phyloP scores from a whole-genome alignment of 108 stramenopile genomes.

The Pseudonitzschia pungens region DNA sequence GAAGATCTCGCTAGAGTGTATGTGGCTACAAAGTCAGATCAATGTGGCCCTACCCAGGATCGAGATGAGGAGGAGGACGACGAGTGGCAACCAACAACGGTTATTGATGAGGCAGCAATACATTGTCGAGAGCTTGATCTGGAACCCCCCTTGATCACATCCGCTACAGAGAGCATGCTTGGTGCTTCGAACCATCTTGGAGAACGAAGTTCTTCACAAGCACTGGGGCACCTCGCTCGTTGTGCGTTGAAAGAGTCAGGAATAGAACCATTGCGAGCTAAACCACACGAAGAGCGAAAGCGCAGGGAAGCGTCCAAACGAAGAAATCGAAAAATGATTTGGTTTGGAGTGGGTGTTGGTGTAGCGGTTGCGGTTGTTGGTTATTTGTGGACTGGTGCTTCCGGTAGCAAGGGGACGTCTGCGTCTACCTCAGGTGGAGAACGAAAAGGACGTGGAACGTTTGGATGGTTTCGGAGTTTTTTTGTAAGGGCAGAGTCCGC shows the following conservation, averaged over 20 bases:
- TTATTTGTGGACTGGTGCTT: slow-evolving; percentile 32
- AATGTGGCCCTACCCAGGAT: slow-evolving; percentile 18
- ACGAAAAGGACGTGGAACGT: background rate
- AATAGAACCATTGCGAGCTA: slow-evolving; percentile 42
- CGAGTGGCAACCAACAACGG: slow-evolving; percentile 21
- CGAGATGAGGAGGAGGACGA: slow-evolving; percentile 25
- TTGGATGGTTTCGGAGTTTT: slow-evolving; percentile 20
- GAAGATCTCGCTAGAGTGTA: slow-evolving; percentile 69
- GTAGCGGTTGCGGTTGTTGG: slow-evolving; percentile 68
- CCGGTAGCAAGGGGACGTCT: slow-evolving; percentile 12
- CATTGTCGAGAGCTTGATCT: slow-evolving; percentile 67
- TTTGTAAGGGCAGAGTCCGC: slow-evolving; percentile 12
- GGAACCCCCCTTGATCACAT: slow-evolving; percentile 60
- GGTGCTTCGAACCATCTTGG: slow-evolving; percentile 21
- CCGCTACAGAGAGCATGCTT: slow-evolving; percentile 38
- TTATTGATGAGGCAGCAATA: slow-evolving; percentile 40
- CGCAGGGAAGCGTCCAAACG: slow-evolving; percentile 49
- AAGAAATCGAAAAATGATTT: slow-evolving; percentile 55
- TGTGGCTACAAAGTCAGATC: slow-evolving; percentile 53
- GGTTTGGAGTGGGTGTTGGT: slow-evolving; percentile 71
- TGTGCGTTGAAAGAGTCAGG: slow-evolving; percentile 43
- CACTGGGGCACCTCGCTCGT: slow-evolving; percentile 53
- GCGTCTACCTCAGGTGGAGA: slow-evolving; percentile 15
- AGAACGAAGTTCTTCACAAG: slow-evolving; percentile 27
- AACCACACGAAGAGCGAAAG: slow-evolving; percentile 65